phyloP scores from a whole-genome alignment of 257 asterid genomes.

The Craterostigma plantagineum region DNA sequence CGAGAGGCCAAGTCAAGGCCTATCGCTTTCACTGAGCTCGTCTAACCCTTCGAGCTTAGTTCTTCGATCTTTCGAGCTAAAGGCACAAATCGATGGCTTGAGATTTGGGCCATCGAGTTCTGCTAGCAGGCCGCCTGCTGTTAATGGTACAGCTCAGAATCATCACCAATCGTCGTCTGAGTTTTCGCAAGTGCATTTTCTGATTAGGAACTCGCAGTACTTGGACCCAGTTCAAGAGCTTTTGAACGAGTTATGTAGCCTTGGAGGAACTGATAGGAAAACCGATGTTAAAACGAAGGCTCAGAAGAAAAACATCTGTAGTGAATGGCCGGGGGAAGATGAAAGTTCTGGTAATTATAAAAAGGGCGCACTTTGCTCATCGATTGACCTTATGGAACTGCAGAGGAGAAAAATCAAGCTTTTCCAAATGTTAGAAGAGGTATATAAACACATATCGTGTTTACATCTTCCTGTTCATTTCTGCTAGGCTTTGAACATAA shows the following conservation, averaged over 20 bases:
- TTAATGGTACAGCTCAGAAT: conserved; percentile 9
- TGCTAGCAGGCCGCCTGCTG: conserved; percentile 27
- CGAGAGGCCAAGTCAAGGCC: conserved; percentile 81
- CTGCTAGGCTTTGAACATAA: not conserved
- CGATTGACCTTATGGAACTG: conserved; percentile 60
- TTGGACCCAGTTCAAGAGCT: conserved; percentile 61
- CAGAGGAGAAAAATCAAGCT: conserved; percentile 60
- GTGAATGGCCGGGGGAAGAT: conserved; percentile 21
- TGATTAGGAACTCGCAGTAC: conserved; percentile 36
- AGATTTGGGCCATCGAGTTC: conserved; percentile 40
- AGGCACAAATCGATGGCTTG: conserved; percentile 19
- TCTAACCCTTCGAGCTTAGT: conserved; percentile 41
- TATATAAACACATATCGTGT: too few species aligned
- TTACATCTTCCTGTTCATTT: too few species aligned
- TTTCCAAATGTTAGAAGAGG: conserved; percentile 83
- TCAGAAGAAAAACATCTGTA: conserved; percentile 8
- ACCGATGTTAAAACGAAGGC: not conserved
- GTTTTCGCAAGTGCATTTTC: conserved; percentile 16
- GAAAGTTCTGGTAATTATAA: conserved; percentile 13
- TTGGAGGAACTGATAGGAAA: conserved; percentile 16
- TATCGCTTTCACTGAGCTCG: conserved; percentile 59
- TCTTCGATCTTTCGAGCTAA: conserved; percentile 44
- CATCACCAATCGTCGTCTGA: conserved; percentile 3
- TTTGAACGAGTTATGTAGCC: conserved; percentile 55
- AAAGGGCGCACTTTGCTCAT: conserved; percentile 30